Conservation (phyloP, 768 basidiomycete species). For the Naganishia vaughanmartiniae region DNA sequence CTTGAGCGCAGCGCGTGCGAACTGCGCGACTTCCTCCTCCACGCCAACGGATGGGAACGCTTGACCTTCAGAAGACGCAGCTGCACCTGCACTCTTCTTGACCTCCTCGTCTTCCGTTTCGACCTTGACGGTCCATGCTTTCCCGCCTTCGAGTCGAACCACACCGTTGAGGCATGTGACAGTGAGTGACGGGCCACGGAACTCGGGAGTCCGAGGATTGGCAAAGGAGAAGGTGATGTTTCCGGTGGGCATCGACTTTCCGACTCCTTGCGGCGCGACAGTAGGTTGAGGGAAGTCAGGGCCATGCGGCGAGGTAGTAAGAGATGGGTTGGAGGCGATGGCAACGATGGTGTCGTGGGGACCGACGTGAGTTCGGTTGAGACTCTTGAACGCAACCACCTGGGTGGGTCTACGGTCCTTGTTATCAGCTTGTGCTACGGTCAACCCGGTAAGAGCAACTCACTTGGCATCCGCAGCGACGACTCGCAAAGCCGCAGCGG, state of each 20-base stretch:
- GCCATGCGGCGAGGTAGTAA: slow-evolving; percentile 39
- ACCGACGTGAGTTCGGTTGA: slow-evolving; percentile 68
- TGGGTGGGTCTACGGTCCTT: slow-evolving; percentile 38
- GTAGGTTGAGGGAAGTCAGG: slow-evolving; percentile 33
- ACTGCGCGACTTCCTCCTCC: slow-evolving; percentile 60
- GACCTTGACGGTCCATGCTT: slow-evolving; percentile 34
- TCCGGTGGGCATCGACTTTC: slow-evolving; percentile 41
- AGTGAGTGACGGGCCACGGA: slow-evolving; percentile 25
- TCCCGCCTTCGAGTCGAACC: slow-evolving; percentile 30
- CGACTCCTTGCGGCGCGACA: slow-evolving; percentile 31
- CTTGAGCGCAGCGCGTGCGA: slow-evolving; percentile 58
- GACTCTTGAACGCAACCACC: slow-evolving; percentile 65
- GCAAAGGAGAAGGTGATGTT: slow-evolving; percentile 43
- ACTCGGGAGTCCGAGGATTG: slow-evolving; percentile 34
- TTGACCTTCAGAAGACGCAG: slow-evolving; percentile 55
- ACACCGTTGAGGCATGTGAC: slow-evolving; percentile 42
- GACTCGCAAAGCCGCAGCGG: slow-evolving; percentile 57
- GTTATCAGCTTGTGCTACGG: not conserved
- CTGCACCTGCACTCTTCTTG: slow-evolving; percentile 52
- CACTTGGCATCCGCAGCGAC: slow-evolving; percentile 72
- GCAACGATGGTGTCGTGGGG: slow-evolving; percentile 72
- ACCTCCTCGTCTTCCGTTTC: slow-evolving; percentile 23
- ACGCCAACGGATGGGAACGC: slow-evolving; percentile 56
- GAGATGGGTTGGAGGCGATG: slow-evolving; percentile 34
- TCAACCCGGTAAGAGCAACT: not conserved